Evolutionary conservation across 208 protist species (phyloP).

Genomic region (Trypanosoma rangeli): DNA sequence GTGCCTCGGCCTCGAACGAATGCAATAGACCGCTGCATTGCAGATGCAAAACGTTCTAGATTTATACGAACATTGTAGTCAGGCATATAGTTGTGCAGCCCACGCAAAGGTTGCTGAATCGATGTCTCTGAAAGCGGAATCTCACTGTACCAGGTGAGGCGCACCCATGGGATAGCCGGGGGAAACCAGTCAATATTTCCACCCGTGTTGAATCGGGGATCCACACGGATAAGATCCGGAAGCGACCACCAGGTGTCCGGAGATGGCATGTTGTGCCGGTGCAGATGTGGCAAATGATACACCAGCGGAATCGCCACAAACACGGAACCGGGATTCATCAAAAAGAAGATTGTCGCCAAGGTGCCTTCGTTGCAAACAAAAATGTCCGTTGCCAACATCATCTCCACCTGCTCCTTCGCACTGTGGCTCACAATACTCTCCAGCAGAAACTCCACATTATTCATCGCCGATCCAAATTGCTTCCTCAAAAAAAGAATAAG

Average conservation of each 20-base stretch:
- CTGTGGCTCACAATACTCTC: conserved; percentile 17
- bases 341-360: conserved; percentile 32
- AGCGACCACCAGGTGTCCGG: conserved; percentile 17
- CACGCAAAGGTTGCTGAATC: conserved; percentile 22
- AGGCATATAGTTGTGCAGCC: conserved; percentile 35
- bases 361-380: conserved; percentile 42
- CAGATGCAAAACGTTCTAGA: conserved; percentile 11
- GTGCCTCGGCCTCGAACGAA: conserved; percentile 14
- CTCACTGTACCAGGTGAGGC: conserved; percentile 24
- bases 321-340: conserved; percentile 33
- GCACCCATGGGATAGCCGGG: conserved; percentile 32
- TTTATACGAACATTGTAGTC: conserved; percentile 30
- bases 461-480: background rate
- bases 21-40: conserved; percentile 16
- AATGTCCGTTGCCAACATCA: conserved; percentile 31
- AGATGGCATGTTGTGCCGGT: conserved; percentile 10
- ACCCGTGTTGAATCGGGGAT: conserved; percentile 31
- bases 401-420: conserved; percentile 27
- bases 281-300: conserved; percentile 25
- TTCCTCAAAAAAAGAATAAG: background rate
- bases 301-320: conserved; percentile 30
- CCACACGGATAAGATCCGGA: conserved; percentile 26
- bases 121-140: conserved; percentile 23
- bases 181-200: conserved; percentile 46
- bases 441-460: conserved; percentile 12